Percentiles rank a stretch among this genome's conserved stretches.
These are phyloP conservation scores for Stylonectria norvegica DNA, from an alignment of 2,329 filamentous ascomycete genomes.

Conservation along the genomic window DNA sequence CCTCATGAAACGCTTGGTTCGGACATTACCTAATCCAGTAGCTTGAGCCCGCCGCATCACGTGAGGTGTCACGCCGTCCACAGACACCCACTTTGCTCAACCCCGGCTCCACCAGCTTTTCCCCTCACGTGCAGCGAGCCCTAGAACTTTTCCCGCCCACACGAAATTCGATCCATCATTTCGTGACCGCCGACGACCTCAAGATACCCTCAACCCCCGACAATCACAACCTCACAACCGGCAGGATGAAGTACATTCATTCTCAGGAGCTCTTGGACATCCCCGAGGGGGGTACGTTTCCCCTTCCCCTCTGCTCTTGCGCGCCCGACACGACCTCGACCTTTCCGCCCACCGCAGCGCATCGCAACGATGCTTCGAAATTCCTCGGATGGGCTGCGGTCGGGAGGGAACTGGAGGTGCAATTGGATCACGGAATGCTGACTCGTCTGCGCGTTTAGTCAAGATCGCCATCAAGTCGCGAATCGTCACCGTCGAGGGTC, in stretches of 20 bases:
- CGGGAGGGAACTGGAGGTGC: neutral
- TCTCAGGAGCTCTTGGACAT: conserved; percentile 93
- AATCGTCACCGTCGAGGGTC: conserved; percentile 94
- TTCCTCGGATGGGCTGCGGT: neutral
- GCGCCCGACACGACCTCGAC: too few relatives aligned
- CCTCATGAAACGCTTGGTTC: neutral
- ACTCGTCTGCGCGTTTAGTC: conserved; percentile 58
- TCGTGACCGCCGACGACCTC: conserved; percentile 36
- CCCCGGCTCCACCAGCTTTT: conserved; percentile 20
- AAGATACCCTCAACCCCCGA: conserved; percentile 42
- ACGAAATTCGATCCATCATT: conserved; percentile 39
- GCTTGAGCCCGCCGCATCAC: conserved; percentile 13
- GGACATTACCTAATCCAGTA: too few relatives aligned
- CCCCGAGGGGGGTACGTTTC: conserved; percentile 88
- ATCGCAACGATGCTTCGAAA: too few relatives aligned
- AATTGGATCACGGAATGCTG: conserved; percentile 24
- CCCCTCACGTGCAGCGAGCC: conserved; percentile 41
- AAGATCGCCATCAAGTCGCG: conserved; percentile 97
- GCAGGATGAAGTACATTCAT: conserved; percentile 99
- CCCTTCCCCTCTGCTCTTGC: conserved; percentile 10
- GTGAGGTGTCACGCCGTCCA: conserved; percentile 17
- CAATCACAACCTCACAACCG: conserved; percentile 49
- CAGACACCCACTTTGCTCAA: conserved; percentile 21
- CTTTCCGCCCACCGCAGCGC: too few relatives aligned
- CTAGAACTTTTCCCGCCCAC: conserved; percentile 46